These are phyloP conservation scores for Thozetella sp. DNA, from an alignment of 495 filamentous ascomycete species.

Conservation along the genomic window DNA sequence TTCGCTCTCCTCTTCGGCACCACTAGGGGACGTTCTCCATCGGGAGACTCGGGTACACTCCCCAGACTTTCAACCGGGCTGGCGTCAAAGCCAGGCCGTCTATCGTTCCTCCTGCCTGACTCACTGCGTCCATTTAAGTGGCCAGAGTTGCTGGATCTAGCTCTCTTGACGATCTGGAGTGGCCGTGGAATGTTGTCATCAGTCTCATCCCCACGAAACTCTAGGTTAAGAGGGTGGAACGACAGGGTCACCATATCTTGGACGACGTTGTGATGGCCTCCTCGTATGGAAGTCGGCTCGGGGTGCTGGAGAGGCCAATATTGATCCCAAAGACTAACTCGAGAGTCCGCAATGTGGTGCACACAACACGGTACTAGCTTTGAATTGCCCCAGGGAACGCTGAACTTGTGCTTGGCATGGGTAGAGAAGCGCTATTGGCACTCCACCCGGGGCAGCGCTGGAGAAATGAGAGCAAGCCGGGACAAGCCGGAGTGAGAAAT, in stretches of 20 bases:
- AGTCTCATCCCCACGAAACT: neutral
- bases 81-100: conserved; percentile 8
- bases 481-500: too few species aligned
- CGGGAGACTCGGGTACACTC: conserved; percentile 17
- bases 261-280: neutral
- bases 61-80: conserved; percentile 17
- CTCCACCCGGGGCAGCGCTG: too few species aligned
- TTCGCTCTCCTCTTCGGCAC: conserved; percentile 26
- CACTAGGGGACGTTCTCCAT: conserved; percentile 13
- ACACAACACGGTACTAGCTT: too few species aligned
- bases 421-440: too few species aligned
- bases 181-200: conserved; percentile 20
- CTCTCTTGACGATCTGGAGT: conserved; percentile 30
- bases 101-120: neutral
- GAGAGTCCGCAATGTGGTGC: too few species aligned
- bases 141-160: neutral
- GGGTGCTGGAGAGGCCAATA: neutral
- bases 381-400: too few species aligned
- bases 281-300: neutral
- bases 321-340: neutral
- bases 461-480: too few species aligned
- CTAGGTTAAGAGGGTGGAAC: neutral
- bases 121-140: neutral
- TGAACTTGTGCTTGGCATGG: too few species aligned
- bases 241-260: neutral